Base-by-base conservation (phyloP, 2,329 filamentous ascomycete genomes). In the Diaporthe sp. region DNA sequence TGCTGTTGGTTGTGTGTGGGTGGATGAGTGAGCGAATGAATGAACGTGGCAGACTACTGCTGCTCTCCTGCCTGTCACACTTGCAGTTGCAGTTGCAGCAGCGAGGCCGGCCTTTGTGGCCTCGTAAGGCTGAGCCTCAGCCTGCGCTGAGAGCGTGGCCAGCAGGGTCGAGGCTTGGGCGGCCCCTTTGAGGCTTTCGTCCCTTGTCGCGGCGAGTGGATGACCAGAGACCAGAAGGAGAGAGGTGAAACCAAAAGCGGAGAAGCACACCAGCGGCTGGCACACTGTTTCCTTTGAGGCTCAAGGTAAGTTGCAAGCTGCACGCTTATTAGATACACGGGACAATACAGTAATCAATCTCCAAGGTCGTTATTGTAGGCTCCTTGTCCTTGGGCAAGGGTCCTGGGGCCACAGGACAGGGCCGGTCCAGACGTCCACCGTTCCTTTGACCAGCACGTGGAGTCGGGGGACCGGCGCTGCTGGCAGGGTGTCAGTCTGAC, bases 391-490 rank as follows among this genome's bases (percentile, higher is more conserved):
- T n/a, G n/a, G n/a, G 58, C 38, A 45, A 45, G 40, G 45, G 61
- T 35, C 61, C 33, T 35, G 30, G 45, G 45, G 30, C 61, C n/a
- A n/a, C n/a, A n/a, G n/a, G n/a, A 25, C 61, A n/a, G 64, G 64
- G 64, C 47, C 64, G 47, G 64, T n/a, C 64, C 19, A 52, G 61
- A 67, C 61, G 33, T 22, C 7, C 64, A n/a, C n/a, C n/a, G n/a
- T 25, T 68, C 64, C 64, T 68, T 40, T 54, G 64, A 68, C 64
- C 64, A 68, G 45, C 64, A 68, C 64, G 64, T 68, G 64, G 64
- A 30, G 33, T 28, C n/a, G 17, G 19, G 28, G 54, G 17, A 54
- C 52, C 54, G 57, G 25, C 57, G 28, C 35, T 40, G 57, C 58
- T 40, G 60, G 19, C 17, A 6, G 35, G 57, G 38, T 40, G 60